phyloP scores from a whole-genome alignment of 1,139 yeast genomes.

The Saccharomyces hybrid region DNA sequence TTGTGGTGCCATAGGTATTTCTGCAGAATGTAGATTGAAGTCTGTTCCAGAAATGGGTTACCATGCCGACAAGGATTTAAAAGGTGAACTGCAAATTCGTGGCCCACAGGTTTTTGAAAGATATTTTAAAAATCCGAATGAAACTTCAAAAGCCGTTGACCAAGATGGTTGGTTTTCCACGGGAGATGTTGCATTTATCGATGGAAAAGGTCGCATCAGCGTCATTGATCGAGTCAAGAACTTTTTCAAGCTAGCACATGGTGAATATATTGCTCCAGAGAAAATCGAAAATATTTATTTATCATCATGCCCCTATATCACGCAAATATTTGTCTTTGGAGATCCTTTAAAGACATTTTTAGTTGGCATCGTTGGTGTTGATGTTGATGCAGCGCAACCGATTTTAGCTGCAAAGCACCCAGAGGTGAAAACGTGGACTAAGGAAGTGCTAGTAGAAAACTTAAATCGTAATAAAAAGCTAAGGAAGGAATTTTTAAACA shows the following conservation, averaged over 20 bases:
- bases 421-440: constrained; percentile 16
- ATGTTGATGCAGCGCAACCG: constrained; percentile 34
- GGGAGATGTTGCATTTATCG: constrained; percentile 64
- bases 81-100: constrained; percentile 56
- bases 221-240: constrained; percentile 74
- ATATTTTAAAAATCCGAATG: constrained; percentile 53
- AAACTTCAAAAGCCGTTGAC: constrained; percentile 47
- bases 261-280: constrained; percentile 77
- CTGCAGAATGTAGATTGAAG: constrained; percentile 51
- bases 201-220: constrained; percentile 45
- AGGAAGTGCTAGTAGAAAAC: constrained; percentile 24
- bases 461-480: constrained; percentile 25
- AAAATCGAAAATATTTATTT: constrained; percentile 61
- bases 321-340: constrained; percentile 65
- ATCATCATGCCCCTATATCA: constrained; percentile 43
- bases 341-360: constrained; percentile 52
- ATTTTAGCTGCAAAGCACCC: constrained; percentile 15
- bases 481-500: constrained; percentile 21
- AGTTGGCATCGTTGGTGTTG: constrained; percentile 61
- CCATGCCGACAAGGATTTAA: constrained; percentile 39
- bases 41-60: constrained; percentile 69
- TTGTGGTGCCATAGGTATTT: constrained; percentile 52
- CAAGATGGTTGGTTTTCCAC: constrained; percentile 70
- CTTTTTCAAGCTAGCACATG: constrained; percentile 74
- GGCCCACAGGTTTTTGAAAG: constrained; percentile 60